These are phyloP conservation scores for Ophiostoma piceae DNA, from an alignment of 2,329 filamentous ascomycete species.

Conservation along the genomic window DNA sequence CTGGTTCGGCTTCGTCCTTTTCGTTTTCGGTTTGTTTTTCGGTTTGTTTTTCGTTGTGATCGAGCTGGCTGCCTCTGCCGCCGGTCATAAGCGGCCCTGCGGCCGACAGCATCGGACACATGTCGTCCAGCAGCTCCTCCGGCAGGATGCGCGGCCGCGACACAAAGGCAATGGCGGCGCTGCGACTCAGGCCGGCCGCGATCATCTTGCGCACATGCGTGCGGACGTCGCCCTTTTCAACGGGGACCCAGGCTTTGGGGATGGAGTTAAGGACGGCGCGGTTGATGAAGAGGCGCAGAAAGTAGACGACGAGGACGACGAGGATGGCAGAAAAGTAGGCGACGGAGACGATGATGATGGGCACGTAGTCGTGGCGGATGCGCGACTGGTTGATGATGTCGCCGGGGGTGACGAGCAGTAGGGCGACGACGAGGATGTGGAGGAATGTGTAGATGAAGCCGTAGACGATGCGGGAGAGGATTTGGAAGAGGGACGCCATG, in stretches of 20 bases:
- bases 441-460: constrained; percentile 70
- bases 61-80: not conserved
- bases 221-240: constrained; percentile 77
- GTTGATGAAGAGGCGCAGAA: constrained; percentile 79
- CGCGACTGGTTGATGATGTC: constrained; percentile 77
- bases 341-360: constrained; percentile 75
- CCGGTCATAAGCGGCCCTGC: not conserved
- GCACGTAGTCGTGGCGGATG: constrained; percentile 60
- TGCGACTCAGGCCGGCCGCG: constrained; percentile 63
- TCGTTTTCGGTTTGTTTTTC: not conserved
- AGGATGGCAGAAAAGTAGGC: constrained; percentile 68
- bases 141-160: constrained; percentile 59
- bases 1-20: not conserved
- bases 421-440: constrained; percentile 63
- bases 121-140: constrained; percentile 27
- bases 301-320: constrained; percentile 70
- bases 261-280: constrained; percentile 73
- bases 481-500: constrained; percentile 35
- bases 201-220: constrained; percentile 73
- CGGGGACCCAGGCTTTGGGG: constrained; percentile 78
- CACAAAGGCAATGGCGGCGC: constrained; percentile 75
- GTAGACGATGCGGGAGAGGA: constrained; percentile 76
- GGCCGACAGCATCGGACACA: constrained; percentile 15
- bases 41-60: not conserved
- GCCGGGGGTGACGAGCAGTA: constrained; percentile 74